Evolutionary conservation across 2,329 filamentous ascomycete species (phyloP).

Genomic region (Fusarium equiseti): DNA sequence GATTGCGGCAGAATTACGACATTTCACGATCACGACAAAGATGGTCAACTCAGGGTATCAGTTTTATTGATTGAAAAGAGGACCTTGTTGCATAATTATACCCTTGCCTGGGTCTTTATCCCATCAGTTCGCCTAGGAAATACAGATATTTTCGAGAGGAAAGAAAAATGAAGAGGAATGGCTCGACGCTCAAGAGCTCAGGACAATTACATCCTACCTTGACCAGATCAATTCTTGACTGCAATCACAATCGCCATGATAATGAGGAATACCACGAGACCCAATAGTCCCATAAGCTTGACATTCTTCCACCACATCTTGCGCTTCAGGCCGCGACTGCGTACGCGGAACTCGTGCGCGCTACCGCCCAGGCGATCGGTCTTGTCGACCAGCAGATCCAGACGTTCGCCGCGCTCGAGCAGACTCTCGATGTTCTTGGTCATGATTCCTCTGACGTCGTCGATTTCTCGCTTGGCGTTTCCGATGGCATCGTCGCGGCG

Average conservation of each 20-base stretch:
- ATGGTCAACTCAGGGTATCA: slow-evolving; percentile 19
- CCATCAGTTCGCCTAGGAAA: slow-evolving; percentile 43
- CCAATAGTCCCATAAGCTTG: slow-evolving; percentile 87
- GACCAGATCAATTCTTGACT: slow-evolving; percentile 57
- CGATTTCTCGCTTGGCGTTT: slow-evolving; percentile 89
- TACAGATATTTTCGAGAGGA: slow-evolving; percentile 36
- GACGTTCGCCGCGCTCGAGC: slow-evolving; percentile 89
- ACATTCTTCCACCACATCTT: slow-evolving; percentile 99
- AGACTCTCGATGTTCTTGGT: slow-evolving; percentile 93
- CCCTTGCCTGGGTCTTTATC: slow-evolving; percentile 37
- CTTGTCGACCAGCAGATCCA: slow-evolving; percentile 95
- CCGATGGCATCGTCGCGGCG: slow-evolving; percentile 84
- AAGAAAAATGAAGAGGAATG: slow-evolving; percentile 37
- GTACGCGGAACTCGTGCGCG: slow-evolving; percentile 89
- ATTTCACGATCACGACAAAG: slow-evolving; percentile 5
- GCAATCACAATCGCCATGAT: slow-evolving; percentile 67
- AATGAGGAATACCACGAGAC: slow-evolving; percentile 73
- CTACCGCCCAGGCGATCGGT: slow-evolving; percentile 91
- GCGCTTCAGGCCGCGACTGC: slow-evolving; percentile 86
- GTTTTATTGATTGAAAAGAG: slow-evolving; percentile 40
- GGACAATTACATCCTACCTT: slow-evolving; percentile 12
- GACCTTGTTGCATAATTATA: slow-evolving; percentile 44
- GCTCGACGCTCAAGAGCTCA: slow-evolving; percentile 10
- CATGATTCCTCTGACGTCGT: slow-evolving; percentile 93
- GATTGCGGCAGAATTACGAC: neutral